These are phyloP conservation scores for Trifolium repens DNA, from an alignment of 306 rosid species.

Conservation along the genomic window DNA sequence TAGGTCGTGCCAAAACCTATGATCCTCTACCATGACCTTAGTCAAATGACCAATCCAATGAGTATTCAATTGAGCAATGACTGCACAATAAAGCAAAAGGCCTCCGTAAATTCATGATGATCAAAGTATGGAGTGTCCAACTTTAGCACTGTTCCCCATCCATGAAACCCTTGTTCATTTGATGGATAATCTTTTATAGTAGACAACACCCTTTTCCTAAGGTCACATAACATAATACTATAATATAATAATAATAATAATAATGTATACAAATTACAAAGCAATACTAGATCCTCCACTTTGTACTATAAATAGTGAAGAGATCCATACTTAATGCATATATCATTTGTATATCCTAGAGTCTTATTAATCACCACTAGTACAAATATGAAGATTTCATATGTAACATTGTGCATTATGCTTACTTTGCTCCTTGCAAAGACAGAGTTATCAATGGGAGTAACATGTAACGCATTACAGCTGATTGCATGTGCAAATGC, in stretches of 20 bases:
- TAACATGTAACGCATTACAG: conserved; percentile 53
- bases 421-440: conserved; percentile 28
- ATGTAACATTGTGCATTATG: conserved; percentile 33
- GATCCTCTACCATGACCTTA: neutral
- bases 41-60: conserved; percentile 7
- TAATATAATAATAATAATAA: neutral
- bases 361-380: conserved; percentile 3
- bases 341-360: neutral
- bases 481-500: conserved; percentile 56
- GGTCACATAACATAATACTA: neutral
- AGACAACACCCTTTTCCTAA: conserved; percentile 21
- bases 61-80: conserved; percentile 1
- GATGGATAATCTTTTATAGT: neutral
- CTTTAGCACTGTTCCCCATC: conserved; percentile 24
- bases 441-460: conserved; percentile 43
- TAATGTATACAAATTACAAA: neutral
- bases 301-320: conserved; percentile 48
- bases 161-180: conserved; percentile 9
- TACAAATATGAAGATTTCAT: conserved; percentile 44
- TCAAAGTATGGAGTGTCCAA: conserved; percentile 21
- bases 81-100: conserved; percentile 24
- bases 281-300: neutral
- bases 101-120: conserved; percentile 33
- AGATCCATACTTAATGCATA: neutral
- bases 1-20: neutral